A percentile compares a stretch with the other conserved stretches of the same genome.
Conservation (phyloP, 2,329 filamentous ascomycete genomes). For the Trichoderma semiorbis region DNA sequence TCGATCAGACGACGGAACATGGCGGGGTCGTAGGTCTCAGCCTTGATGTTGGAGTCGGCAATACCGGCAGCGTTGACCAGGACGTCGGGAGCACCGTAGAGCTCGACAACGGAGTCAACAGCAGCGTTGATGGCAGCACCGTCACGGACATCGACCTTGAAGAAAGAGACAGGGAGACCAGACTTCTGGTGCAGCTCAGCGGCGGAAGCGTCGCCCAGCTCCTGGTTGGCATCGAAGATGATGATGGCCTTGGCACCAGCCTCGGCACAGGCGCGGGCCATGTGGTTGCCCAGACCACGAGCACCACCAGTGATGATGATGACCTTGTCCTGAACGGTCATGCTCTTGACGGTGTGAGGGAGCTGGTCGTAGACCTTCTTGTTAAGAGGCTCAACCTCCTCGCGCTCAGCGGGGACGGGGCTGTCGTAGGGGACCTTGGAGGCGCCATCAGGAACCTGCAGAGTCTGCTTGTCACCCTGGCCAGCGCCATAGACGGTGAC, state of each 20-base stretch:
- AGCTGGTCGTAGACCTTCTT: constrained; percentile 53
- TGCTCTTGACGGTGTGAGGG: constrained; percentile 64
- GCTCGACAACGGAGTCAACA: constrained; percentile 61
- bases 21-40: constrained; percentile 70
- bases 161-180: constrained; percentile 71
- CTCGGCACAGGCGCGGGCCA: constrained; percentile 74
- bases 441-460: constrained; percentile 46
- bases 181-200: constrained; percentile 68
- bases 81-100: constrained; percentile 68
- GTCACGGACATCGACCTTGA: constrained; percentile 75
- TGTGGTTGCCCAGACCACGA: constrained; percentile 73
- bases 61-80: constrained; percentile 80
- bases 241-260: constrained; percentile 70
- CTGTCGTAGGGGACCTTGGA: constrained; percentile 43
- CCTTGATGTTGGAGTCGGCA: constrained; percentile 79
- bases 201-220: constrained; percentile 67
- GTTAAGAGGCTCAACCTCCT: constrained; percentile 50
- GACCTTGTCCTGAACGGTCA: constrained; percentile 67
- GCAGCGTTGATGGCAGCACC: constrained; percentile 66
- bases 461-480: constrained; percentile 54
- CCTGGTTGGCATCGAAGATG: constrained; percentile 74
- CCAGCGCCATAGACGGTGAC: constrained; percentile 50
- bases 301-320: constrained; percentile 73
- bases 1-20: constrained; percentile 78
- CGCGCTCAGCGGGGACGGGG: constrained; percentile 40